phyloP scores from a whole-genome alignment of 176 grass and related monocot genomes.

The Eremochloa ophiuroides region DNA sequence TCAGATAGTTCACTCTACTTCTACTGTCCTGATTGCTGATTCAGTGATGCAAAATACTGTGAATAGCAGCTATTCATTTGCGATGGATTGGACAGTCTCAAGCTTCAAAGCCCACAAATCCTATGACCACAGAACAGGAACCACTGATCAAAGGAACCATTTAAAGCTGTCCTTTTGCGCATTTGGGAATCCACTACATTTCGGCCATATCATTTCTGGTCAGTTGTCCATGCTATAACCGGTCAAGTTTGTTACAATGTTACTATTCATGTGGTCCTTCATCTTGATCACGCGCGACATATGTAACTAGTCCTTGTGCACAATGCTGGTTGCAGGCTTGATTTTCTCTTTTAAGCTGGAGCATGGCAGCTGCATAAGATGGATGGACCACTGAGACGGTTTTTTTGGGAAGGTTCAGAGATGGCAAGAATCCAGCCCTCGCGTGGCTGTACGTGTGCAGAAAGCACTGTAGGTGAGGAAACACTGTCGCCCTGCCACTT shows the following conservation, averaged over 20 bases:
- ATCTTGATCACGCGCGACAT: constrained; percentile 20
- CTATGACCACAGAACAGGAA: not conserved
- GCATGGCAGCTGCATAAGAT: constrained; percentile 27
- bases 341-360: constrained; percentile 35
- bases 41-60: not conserved
- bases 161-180: not conserved
- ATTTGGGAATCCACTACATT: constrained; percentile 7
- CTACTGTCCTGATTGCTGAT: not conserved
- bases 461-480: constrained; percentile 38
- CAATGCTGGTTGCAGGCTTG: constrained; percentile 32
- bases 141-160: not conserved
- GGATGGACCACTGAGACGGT: constrained; percentile 35
- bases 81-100: constrained; percentile 21
- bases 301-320: constrained; percentile 42
- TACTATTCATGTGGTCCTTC: constrained; percentile 42
- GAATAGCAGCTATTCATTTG: not conserved
- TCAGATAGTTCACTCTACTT: not conserved
- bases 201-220: constrained; percentile 17
- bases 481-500: constrained; percentile 21
- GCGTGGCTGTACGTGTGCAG: constrained; percentile 32
- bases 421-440: constrained; percentile 29
- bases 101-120: constrained; percentile 28
- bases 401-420: constrained; percentile 40
- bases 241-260: constrained; percentile 29
- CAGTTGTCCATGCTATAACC: constrained; percentile 21